These are phyloP conservation scores for Mrakia frigida DNA, from an alignment of 768 basidiomycete genomes.

Conservation along the genomic window DNA sequence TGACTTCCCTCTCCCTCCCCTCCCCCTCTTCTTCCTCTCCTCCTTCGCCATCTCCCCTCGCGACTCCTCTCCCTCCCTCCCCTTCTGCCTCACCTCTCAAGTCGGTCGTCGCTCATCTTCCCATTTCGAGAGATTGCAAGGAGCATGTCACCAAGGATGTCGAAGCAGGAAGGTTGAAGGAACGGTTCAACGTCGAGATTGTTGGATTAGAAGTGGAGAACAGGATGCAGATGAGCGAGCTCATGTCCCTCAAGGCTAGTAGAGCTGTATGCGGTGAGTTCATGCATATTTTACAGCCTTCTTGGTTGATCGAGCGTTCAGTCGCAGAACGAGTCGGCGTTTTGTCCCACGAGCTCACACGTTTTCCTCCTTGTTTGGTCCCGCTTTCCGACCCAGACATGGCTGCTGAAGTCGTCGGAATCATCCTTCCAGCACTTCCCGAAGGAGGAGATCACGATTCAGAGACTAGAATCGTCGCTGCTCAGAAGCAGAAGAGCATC, in stretches of 20 bases:
- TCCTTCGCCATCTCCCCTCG: too few species aligned
- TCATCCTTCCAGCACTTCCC: neutral
- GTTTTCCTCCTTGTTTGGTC: neutral
- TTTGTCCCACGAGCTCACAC: neutral
- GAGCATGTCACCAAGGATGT: too few species aligned
- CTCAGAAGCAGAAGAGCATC: neutral
- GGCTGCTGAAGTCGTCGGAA: neutral
- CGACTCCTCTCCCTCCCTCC: too few species aligned
- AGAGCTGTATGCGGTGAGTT: neutral
- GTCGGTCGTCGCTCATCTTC: too few species aligned
- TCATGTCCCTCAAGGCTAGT: neutral
- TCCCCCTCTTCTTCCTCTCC: too few species aligned
- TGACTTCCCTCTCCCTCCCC: too few species aligned
- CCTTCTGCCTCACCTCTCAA: too few species aligned
- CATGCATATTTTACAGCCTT: neutral
- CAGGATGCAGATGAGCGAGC: constrained; percentile 15
- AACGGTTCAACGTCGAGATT: too few species aligned
- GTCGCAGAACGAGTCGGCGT: neutral
- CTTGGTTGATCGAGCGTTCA: too few species aligned
- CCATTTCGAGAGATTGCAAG: too few species aligned
- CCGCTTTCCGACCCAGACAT: neutral
- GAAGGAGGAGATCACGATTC: neutral
- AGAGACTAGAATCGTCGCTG: neutral
- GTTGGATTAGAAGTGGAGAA: neutral
- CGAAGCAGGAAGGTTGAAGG: too few species aligned